phyloP scores from a whole-genome alignment of 257 asterid species.

The Solanum paucissectum region DNA sequence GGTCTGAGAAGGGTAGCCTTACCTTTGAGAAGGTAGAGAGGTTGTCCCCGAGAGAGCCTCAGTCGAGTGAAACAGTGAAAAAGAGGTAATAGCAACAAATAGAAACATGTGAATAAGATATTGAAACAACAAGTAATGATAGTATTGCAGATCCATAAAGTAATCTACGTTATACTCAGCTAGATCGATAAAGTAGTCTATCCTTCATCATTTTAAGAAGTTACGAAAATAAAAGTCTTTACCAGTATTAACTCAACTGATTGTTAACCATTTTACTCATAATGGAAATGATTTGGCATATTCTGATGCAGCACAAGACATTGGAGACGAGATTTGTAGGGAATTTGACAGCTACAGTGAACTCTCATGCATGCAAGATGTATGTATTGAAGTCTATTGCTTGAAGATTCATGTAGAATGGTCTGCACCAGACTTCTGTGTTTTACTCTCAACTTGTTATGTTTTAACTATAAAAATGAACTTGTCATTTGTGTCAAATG shows the following conservation, averaged over 20 bases:
- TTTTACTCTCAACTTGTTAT: background rate
- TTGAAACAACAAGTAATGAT: background rate
- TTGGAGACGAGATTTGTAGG: conserved; percentile 42
- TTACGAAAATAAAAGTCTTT: background rate
- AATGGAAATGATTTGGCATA: background rate
- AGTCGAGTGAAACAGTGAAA: background rate
- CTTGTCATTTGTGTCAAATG: background rate
- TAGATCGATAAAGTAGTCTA: background rate
- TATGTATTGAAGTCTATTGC: conserved; percentile 49
- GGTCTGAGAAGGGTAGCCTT: background rate
- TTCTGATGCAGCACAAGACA: conserved; percentile 53
- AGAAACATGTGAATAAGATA: background rate
- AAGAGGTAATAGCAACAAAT: background rate
- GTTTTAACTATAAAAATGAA: background rate
- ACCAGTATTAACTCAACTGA: background rate
- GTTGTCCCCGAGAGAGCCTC: background rate
- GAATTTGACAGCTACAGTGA: conserved; percentile 58
- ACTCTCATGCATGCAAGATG: conserved; percentile 73
- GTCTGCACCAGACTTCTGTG: background rate
- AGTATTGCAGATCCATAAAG: background rate
- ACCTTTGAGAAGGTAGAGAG: background rate
- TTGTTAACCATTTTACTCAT: background rate
- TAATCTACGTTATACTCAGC: background rate
- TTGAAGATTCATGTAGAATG: background rate
- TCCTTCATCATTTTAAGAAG: background rate